Conservation (phyloP, 257 asterid species). For the Nicotiana tomentosiformis region DNA sequence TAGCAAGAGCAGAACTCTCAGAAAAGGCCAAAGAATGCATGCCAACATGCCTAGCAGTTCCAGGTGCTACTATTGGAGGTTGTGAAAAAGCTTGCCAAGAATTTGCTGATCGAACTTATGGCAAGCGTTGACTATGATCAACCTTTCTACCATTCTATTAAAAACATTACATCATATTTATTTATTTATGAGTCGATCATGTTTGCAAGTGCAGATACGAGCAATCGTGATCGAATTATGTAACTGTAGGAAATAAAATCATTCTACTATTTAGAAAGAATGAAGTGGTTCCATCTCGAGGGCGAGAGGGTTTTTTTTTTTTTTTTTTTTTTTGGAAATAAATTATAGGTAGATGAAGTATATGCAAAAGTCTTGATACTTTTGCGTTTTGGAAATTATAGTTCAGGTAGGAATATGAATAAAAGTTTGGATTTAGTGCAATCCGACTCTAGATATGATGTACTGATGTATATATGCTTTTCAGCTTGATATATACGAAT, state of each 20-base stretch:
- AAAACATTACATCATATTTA: too few species aligned
- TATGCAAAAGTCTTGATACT: background rate
- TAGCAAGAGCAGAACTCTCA: background rate
- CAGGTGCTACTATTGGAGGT: background rate
- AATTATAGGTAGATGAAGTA: background rate
- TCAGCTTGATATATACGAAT: background rate
- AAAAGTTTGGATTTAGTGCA: background rate
- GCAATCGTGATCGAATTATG: background rate
- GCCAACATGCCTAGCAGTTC: background rate
- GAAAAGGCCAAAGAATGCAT: background rate
- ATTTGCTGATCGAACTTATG: background rate
- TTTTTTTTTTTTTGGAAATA: background rate
- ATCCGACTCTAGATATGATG: background rate
- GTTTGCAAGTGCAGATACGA: background rate
- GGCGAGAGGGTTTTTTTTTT: background rate
- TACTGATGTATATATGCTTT: background rate
- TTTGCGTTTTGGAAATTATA: background rate
- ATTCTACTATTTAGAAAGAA: too few species aligned
- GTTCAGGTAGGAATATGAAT: background rate
- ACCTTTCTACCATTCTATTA: too few species aligned
- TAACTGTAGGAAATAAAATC: too few species aligned
- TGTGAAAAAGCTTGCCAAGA: slow-evolving; percentile 6
- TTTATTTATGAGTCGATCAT: background rate
- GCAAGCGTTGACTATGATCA: too few species aligned
- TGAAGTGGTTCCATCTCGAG: background rate